Percentiles rank a stretch among this genome's conserved stretches.
These are phyloP conservation scores for Lichtheimia ornata DNA, from an alignment of 371 early-diverging fungal species.

Conservation along the genomic window DNA sequence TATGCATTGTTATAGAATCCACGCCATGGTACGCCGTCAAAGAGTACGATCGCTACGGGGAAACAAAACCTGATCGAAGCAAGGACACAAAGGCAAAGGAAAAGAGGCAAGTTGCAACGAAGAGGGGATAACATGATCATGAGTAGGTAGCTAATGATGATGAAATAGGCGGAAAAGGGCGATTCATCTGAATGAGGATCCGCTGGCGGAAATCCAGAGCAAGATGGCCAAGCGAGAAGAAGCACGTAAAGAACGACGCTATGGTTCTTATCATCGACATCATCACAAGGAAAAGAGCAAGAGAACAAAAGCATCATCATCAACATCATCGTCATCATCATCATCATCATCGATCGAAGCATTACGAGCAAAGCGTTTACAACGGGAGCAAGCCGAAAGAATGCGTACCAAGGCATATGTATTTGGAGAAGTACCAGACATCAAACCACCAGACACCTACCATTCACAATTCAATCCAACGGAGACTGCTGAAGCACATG, in stretches of 20 bases:
- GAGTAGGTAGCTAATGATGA: conserved; percentile 7
- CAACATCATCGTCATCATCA: conserved; percentile 13
- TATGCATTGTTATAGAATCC: conserved; percentile 9
- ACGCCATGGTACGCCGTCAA: conserved; percentile 40
- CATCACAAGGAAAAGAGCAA: conserved; percentile 8
- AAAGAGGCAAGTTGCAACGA: not conserved
- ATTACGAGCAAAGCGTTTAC: conserved; percentile 40
- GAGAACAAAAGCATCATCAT: not conserved
- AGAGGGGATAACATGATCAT: not conserved
- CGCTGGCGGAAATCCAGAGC: conserved; percentile 21
- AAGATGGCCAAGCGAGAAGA: conserved; percentile 14
- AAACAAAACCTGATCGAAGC: conserved; percentile 5
- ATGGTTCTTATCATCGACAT: not conserved
- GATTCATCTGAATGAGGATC: conserved; percentile 29
- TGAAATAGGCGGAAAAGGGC: conserved; percentile 12
- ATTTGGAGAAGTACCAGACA: conserved; percentile 17
- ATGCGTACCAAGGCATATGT: conserved; percentile 22
- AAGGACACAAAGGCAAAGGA: conserved; percentile 2
- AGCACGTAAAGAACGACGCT: conserved; percentile 1
- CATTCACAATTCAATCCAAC: conserved; percentile 31
- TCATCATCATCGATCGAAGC: conserved; percentile 33
- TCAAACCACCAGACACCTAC: conserved; percentile 9
- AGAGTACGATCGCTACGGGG: conserved; percentile 26
- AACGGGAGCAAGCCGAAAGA: conserved; percentile 39
- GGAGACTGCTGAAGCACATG: conserved; percentile 19